Evolutionary conservation across 2,329 filamentous ascomycete genomes (phyloP).

Genomic region (Aspergillus pseudotamarii): DNA sequence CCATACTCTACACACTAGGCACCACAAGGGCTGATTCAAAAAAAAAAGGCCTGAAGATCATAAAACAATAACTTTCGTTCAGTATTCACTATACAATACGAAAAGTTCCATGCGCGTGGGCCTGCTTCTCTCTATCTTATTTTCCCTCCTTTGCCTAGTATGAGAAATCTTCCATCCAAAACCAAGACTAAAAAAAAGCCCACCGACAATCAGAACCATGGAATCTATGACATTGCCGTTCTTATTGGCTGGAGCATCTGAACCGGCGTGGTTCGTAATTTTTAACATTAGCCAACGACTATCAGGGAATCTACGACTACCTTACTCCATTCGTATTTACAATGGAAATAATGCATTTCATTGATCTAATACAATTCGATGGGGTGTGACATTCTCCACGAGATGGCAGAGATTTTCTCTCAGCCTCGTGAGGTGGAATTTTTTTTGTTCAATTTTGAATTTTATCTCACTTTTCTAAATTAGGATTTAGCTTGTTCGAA

Average conservation of each 20-base stretch:
- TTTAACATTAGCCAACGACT: neutral
- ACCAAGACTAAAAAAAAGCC: conserved; percentile 1
- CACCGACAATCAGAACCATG: conserved; percentile 17
- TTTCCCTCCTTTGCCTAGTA: neutral
- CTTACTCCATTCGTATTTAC: neutral
- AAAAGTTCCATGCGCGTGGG: neutral
- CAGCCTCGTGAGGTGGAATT: conserved; percentile 2
- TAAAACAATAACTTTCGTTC: neutral
- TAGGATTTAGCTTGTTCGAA: neutral
- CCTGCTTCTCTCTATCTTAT: neutral
- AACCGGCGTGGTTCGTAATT: conserved; percentile 10
- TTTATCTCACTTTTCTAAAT: neutral
- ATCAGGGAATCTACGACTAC: neutral
- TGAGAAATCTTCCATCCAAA: neutral
- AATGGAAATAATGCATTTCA: neutral
- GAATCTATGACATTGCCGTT: conserved; percentile 8
- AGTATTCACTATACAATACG: neutral
- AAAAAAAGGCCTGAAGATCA: neutral
- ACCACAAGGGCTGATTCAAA: neutral
- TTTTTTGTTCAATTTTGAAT: neutral
- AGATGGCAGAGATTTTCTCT: conserved; percentile 7
- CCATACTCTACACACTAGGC: neutral
- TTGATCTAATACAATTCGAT: neutral
- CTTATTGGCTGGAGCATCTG: conserved; percentile 14
- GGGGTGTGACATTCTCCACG: conserved; percentile 1